Percentiles rank a stretch among this genome's conserved stretches.
phyloP scores from a whole-genome alignment of 345 rosid genomes.

The Abelmoschus esculentus region DNA sequence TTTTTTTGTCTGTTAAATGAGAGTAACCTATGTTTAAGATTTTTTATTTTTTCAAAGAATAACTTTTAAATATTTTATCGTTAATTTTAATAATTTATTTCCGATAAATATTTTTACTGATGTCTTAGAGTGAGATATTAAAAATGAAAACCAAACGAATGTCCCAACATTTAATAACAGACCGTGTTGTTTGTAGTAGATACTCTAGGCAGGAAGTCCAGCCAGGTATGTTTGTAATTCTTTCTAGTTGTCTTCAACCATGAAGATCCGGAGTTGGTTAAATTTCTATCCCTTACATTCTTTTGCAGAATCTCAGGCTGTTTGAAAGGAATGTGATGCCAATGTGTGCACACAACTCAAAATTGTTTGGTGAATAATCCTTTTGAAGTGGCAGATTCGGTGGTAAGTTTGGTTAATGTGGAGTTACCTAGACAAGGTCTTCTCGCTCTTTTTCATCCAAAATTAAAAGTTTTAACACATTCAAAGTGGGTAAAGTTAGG shows the following conservation, averaged over 20 bases:
- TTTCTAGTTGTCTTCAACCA: not conserved
- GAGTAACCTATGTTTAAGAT: too few species aligned
- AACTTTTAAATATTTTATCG: too few species aligned
- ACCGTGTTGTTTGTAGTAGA: constrained; percentile 38
- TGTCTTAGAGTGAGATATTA: too few species aligned
- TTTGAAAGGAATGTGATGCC: constrained; percentile 14
- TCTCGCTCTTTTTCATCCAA: too few species aligned
- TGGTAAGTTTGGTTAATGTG: too few species aligned
- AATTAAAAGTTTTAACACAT: not conserved
- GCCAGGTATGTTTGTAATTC: constrained; percentile 48
- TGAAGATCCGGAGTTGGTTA: not conserved
- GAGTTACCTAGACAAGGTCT: too few species aligned
- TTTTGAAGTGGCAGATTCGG: too few species aligned
- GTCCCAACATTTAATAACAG: not conserved
- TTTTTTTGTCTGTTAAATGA: too few species aligned
- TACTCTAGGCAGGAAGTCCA: constrained; percentile 61
- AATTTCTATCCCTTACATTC: not conserved
- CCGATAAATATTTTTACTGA: too few species aligned
- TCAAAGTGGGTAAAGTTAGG: not conserved
- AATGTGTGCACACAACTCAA: not conserved
- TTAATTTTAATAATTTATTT: too few species aligned
- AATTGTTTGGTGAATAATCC: not conserved
- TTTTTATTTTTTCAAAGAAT: too few species aligned
- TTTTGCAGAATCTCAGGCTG: constrained; percentile 33
- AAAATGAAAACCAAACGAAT: too few species aligned